phyloP scores from a whole-genome alignment of 805 yeast genomes.

The Diddensiella transvaalensis region DNA sequence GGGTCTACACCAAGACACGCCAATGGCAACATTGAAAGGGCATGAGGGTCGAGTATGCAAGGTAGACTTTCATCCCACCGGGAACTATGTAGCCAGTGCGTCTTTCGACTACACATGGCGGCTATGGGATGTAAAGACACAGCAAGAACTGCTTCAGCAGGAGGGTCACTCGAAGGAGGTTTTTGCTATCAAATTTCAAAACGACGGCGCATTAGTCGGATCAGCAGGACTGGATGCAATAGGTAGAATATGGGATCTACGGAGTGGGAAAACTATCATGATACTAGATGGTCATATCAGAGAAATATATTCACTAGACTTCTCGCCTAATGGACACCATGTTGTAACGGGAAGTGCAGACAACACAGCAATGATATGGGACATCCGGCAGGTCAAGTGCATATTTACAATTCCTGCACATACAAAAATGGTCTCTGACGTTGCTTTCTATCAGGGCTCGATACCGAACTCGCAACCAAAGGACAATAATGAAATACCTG shows the following conservation, averaged over 20 bases:
- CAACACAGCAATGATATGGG: conserved; percentile 80
- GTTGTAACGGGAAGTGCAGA: conserved; percentile 85
- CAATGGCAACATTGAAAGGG: conserved; percentile 34
- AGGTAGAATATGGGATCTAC: conserved; percentile 77
- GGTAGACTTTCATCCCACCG: conserved; percentile 63
- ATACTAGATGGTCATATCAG: conserved; percentile 63
- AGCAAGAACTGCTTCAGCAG: conserved; percentile 56
- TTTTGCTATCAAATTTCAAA: conserved; percentile 56
- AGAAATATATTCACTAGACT: conserved; percentile 66
- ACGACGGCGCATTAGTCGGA: conserved; percentile 71
- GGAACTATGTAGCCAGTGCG: conserved; percentile 56
- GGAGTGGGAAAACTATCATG: conserved; percentile 67
- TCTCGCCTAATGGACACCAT: conserved; percentile 73
- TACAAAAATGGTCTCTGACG: conserved; percentile 62
- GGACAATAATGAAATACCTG: conserved; percentile 33
- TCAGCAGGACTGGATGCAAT: conserved; percentile 78
- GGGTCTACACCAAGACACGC: conserved; percentile 26
- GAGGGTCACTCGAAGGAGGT: conserved; percentile 85
- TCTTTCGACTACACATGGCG: conserved; percentile 88
- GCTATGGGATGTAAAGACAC: conserved; percentile 66
- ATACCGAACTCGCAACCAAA: conserved; percentile 25
- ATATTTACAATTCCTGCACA: conserved; percentile 66
- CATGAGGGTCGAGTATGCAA: conserved; percentile 58
- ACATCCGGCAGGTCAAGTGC: conserved; percentile 53
- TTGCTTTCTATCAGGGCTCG: conserved; percentile 45